Evolutionary conservation across 2,329 filamentous ascomycete genomes (phyloP), one percentile per base, ranked within the genome.

Genomic region (Dothidotthia symphoricarpi): DNA sequence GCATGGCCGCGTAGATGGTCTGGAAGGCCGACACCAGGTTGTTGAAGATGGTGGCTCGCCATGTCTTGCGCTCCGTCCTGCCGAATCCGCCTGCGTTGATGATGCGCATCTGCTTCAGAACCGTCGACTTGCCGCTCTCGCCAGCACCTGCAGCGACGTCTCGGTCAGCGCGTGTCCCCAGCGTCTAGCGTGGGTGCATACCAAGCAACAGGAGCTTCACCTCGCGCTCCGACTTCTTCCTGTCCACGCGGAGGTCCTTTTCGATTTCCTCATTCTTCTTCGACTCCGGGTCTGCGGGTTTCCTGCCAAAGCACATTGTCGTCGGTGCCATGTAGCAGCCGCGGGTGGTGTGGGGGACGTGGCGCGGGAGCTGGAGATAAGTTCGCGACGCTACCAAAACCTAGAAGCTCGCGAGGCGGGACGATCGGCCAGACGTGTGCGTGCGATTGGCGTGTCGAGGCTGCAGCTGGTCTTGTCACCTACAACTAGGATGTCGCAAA

Each of bases 21-120:
- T 90, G 88, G 73, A 95, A 93, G 2, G 91, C 91, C 55, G 95
- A 87, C 34, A 96, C 76, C 51, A 97, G 78, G 68, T 98, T 98
- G 69, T 85, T 90, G 70, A 96, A 97, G 53, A 97, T 90, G 59
- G 96, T 90, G 12, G 89, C 86, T 56, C 93, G 89, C 78, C 88
- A 95, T 75, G 96, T 88, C 51, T 94, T 82, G 67, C 89, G 87
- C 68, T 97, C 93, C 49, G 81, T 82, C 59, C 87, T 86, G 61
- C 82, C 88, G 72, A 97, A 97, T 34, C 93, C 91, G 67, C 89
- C 83, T 11, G 88, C 83, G 67, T 97, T 93, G 57, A 98, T 96
- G 69, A 98, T 83, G 68, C 91, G 91, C 93, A 98, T 97, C 75
- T 97, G 91, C 74, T 97, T 97, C 51, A 97, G 80, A 43, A 97